A percentile compares a stretch with the other conserved stretches of the same genome.
Conservation (phyloP, 1,284 basidiomycete species). For the Tranzscheliella williamsii region DNA sequence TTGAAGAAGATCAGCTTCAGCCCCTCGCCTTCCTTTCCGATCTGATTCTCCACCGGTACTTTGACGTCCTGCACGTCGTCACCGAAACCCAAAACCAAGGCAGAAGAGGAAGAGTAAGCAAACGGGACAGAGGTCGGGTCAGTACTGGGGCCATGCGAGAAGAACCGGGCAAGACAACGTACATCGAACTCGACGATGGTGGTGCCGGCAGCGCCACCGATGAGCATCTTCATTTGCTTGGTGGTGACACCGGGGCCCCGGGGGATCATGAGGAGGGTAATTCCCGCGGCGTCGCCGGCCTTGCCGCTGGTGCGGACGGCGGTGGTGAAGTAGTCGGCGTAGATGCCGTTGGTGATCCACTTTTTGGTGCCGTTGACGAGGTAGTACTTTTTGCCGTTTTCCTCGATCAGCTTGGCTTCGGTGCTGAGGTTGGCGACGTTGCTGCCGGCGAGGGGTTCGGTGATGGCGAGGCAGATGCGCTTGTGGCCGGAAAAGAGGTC, state of each 20-base stretch:
- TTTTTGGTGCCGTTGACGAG: constrained; percentile 62
- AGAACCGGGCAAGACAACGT: too few species aligned
- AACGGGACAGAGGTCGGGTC: not conserved
- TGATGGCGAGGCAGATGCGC: constrained; percentile 52
- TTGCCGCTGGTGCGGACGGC: constrained; percentile 62
- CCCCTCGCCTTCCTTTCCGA: constrained; percentile 56
- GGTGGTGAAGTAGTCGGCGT: constrained; percentile 55
- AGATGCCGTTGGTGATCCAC: constrained; percentile 61
- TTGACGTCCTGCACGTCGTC: constrained; percentile 27
- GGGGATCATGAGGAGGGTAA: constrained; percentile 60
- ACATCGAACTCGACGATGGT: constrained; percentile 59
- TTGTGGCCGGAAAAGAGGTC: constrained; percentile 45
- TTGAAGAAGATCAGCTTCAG: constrained; percentile 43
- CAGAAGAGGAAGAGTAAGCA: not conserved
- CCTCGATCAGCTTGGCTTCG: constrained; percentile 52
- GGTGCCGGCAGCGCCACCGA: constrained; percentile 57
- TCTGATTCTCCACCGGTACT: constrained; percentile 59
- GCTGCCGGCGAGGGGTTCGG: constrained; percentile 56
- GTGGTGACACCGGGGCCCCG: constrained; percentile 44
- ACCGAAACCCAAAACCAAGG: not conserved
- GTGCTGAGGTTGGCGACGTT: constrained; percentile 60
- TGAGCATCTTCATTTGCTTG: constrained; percentile 56
- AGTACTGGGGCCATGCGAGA: not conserved
- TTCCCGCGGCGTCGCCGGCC: constrained; percentile 57
- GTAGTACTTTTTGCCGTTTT: constrained; percentile 58